Evolutionary conservation across 441 rosid genomes (phyloP).

Genomic region (Populus hybrid): DNA sequence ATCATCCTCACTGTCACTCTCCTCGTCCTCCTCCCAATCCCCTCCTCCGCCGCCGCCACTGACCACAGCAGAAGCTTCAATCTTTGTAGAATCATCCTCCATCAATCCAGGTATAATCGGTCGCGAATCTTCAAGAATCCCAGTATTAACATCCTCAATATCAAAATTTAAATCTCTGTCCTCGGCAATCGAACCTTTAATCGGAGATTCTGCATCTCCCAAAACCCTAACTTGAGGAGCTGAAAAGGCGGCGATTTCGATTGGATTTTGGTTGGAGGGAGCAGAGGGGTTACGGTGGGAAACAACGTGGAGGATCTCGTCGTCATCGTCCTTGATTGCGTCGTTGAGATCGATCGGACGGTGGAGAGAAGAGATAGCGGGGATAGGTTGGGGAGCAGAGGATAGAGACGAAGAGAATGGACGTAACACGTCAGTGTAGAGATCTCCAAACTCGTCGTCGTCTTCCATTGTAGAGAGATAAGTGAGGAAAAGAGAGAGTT

Average conservation of each 20-base stretch:
- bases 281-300: neutral
- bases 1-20: constrained; percentile 98
- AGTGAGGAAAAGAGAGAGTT: constrained; percentile 7
- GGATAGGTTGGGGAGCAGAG: constrained; percentile 25
- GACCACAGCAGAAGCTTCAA: constrained; percentile 14
- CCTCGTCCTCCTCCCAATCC: constrained; percentile 31
- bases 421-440: constrained; percentile 72
- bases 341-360: constrained; percentile 57
- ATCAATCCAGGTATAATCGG: constrained; percentile 46
- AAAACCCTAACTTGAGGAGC: constrained; percentile 50
- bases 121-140: constrained; percentile 28
- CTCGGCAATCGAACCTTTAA: constrained; percentile 18
- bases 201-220: constrained; percentile 14
- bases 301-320: constrained; percentile 10
- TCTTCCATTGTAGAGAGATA: constrained; percentile 56
- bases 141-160: constrained; percentile 58
- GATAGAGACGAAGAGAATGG: constrained; percentile 41
- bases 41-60: constrained; percentile 30
- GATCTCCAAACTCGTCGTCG: constrained; percentile 99
- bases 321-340: constrained; percentile 26
- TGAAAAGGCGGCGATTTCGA: constrained; percentile 15
- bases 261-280: neutral
- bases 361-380: constrained; percentile 20
- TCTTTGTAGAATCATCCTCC: constrained; percentile 3
- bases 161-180: constrained; percentile 68